Conservation (phyloP, 1,139 yeast species). For the Debaryomycetaceae sp. region DNA sequence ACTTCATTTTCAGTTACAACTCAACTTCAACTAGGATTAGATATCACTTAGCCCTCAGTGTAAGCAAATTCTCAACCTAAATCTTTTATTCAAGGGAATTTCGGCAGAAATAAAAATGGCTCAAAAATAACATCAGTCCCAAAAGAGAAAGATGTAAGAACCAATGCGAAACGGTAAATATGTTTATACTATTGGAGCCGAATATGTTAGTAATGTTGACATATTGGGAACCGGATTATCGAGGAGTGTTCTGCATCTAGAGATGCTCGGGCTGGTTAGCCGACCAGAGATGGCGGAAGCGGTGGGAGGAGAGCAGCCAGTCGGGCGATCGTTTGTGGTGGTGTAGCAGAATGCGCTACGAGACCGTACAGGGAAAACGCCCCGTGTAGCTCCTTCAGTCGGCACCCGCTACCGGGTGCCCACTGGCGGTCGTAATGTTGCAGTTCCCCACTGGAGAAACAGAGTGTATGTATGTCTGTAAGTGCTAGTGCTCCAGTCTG, state of each 20-base stretch:
- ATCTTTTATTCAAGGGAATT: not conserved
- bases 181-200: not conserved
- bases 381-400: not conserved
- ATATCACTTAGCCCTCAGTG: not conserved
- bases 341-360: not conserved
- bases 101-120: not conserved
- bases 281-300: not conserved
- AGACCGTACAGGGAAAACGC: not conserved
- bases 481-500: no score
- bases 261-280: not conserved
- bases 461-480: no score
- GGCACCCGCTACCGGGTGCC: not conserved
- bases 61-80: not conserved
- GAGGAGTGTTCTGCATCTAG: not conserved
- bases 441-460: no score
- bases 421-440: not conserved
- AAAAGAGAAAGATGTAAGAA: not conserved
- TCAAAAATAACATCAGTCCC: not conserved
- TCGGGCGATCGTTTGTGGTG: not conserved
- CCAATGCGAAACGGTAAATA: not conserved
- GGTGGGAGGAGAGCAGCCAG: not conserved
- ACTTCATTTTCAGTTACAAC: slow-evolving; percentile 15
- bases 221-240: not conserved
- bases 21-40: not conserved
- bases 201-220: not conserved